Conservation (phyloP, 164 flowering plant species). For the Magnolia kwangsiensis region DNA sequence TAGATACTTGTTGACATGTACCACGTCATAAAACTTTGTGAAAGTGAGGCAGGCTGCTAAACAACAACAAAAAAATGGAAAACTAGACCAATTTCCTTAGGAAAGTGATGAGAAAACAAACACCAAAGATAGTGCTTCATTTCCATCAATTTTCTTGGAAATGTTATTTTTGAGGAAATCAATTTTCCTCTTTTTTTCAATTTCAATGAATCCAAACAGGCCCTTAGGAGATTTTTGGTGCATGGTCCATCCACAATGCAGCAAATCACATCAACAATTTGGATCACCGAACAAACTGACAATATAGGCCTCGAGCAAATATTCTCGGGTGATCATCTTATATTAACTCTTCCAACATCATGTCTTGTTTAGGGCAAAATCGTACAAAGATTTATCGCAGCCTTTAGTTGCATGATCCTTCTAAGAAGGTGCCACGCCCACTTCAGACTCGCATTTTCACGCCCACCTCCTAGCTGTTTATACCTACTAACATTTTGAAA, state of each 20-base stretch:
- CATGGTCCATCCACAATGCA: neutral
- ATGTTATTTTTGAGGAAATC: too few species aligned
- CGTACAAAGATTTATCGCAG: neutral
- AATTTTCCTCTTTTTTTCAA: too few species aligned
- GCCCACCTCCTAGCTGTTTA: neutral
- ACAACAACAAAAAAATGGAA: too few species aligned
- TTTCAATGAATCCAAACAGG: too few species aligned
- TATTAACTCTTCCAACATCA: neutral
- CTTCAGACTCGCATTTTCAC: neutral
- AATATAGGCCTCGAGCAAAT: too few species aligned
- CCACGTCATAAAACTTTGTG: too few species aligned
- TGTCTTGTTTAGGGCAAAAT: neutral
- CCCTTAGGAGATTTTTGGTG: neutral
- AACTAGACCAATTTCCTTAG: too few species aligned
- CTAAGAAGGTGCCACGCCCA: neutral
- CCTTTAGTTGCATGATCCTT: neutral
- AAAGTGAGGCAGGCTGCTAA: too few species aligned
- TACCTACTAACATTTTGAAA: neutral
- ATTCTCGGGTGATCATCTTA: neutral
- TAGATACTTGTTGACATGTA: too few species aligned
- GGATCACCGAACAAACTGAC: neutral
- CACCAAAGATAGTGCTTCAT: too few species aligned
- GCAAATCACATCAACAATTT: neutral
- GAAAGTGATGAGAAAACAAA: too few species aligned
- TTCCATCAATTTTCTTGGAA: too few species aligned